A percentile compares a stretch with the other conserved stretches of the same genome.
phyloP scores from a whole-genome alignment of 345 rosid species.

The Citrus cavaleriei region DNA sequence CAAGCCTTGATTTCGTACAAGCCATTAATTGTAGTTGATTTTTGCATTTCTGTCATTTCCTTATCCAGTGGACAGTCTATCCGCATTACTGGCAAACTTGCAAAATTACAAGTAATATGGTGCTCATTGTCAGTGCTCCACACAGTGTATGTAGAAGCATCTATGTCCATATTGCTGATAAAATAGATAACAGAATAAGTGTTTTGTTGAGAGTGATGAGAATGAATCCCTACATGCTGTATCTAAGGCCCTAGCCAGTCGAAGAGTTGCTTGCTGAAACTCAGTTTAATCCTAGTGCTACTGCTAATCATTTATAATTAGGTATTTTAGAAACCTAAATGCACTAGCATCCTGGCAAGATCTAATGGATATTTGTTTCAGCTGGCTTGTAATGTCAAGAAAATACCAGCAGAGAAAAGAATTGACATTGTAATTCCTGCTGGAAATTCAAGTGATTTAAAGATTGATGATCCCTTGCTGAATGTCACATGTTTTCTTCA shows the following conservation, averaged over 20 bases:
- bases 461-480: neutral
- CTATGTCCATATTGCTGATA: neutral
- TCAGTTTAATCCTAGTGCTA: neutral
- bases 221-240: neutral
- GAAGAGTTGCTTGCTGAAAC: neutral
- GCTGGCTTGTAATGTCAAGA: neutral
- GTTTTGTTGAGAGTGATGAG: neutral
- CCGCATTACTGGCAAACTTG: neutral
- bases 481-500: neutral
- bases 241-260: neutral
- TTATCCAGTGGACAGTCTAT: neutral
- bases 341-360: neutral
- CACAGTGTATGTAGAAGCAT: neutral
- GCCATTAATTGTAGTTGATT: neutral
- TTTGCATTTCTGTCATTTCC: neutral
- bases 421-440: neutral
- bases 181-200: neutral
- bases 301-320: neutral
- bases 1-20: neutral
- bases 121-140: neutral
- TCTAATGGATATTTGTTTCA: neutral
- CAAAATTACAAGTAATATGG: neutral
- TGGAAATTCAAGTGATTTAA: neutral
- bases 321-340: neutral
- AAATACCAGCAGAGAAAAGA: neutral